These are phyloP conservation scores for Trichosporon ovoides DNA, from an alignment of 1,284 basidiomycete species.

Conservation along the genomic window DNA sequence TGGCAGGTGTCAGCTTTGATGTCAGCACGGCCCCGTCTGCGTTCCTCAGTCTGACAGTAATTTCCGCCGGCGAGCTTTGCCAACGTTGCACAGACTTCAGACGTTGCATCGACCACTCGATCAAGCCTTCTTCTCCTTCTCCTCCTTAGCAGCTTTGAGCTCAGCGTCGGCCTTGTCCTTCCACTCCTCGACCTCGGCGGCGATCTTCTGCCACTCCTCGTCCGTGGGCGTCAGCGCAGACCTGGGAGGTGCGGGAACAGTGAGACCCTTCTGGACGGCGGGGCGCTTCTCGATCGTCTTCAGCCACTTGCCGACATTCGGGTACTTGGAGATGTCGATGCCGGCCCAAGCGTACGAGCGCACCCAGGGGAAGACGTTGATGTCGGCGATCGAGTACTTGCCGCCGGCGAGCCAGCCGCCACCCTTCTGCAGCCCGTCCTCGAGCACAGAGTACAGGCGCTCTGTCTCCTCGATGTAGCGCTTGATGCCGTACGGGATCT, in stretches of 20 bases:
- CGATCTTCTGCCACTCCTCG: slow-evolving; percentile 24
- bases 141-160: slow-evolving; percentile 18
- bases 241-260: slow-evolving; percentile 31
- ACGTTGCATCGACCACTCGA: not conserved
- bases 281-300: slow-evolving; percentile 50
- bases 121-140: slow-evolving; percentile 15
- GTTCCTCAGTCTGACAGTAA: too few species aligned
- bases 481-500: slow-evolving; percentile 51
- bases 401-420: slow-evolving; percentile 61
- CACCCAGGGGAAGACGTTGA: slow-evolving; percentile 53
- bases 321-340: slow-evolving; percentile 57
- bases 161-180: slow-evolving; percentile 29
- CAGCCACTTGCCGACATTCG: slow-evolving; percentile 56
- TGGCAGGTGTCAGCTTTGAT: too few species aligned
- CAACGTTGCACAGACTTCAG: not conserved
- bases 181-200: slow-evolving; percentile 24
- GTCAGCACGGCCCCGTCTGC: too few species aligned
- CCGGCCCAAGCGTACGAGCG: slow-evolving; percentile 52
- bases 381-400: slow-evolving; percentile 58
- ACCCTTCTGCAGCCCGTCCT: slow-evolving; percentile 58
- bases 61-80: too few species aligned
- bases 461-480: slow-evolving; percentile 71
- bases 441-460: slow-evolving; percentile 68
- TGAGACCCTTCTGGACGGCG: slow-evolving; percentile 49
- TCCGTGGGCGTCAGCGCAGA: slow-evolving; percentile 6